Evolutionary conservation across 2,329 filamentous ascomycete species (phyloP).

Genomic region (Metarhizium sp.): DNA sequence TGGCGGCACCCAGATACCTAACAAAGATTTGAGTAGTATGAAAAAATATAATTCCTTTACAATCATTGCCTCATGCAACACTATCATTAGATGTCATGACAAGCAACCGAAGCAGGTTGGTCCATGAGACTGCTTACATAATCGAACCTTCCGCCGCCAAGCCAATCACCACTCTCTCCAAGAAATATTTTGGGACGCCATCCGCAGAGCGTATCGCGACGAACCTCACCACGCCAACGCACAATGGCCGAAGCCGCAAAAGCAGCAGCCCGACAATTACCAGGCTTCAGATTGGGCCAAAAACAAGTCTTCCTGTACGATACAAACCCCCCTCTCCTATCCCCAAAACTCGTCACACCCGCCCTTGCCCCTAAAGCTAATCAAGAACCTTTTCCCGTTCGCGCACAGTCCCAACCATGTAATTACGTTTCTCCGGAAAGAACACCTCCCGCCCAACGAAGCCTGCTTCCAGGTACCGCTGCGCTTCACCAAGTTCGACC

Average conservation of each 20-base stretch:
- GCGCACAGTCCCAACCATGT: conserved; percentile 64
- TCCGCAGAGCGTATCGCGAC: conserved; percentile 5
- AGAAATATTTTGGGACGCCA: conserved; percentile 6
- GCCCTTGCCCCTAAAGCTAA: neutral
- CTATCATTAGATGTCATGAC: too few relatives aligned
- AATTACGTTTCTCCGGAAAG: conserved; percentile 66
- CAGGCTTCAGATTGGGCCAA: conserved; percentile 37
- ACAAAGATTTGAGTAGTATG: too few relatives aligned
- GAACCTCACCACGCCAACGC: conserved; percentile 12
- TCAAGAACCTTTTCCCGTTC: neutral
- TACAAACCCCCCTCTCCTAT: neutral
- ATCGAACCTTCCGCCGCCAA: neutral
- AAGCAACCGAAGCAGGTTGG: too few relatives aligned
- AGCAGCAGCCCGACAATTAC: conserved; percentile 27
- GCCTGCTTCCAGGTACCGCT: conserved; percentile 88
- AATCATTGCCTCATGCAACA: too few relatives aligned
- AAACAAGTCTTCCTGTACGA: conserved; percentile 49
- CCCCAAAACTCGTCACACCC: neutral
- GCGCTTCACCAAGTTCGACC: conserved; percentile 89
- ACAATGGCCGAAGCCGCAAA: conserved; percentile 31
- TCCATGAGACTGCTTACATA: conserved; percentile 4
- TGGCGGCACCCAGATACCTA: too few relatives aligned
- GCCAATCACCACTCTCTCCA: neutral
- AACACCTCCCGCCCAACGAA: conserved; percentile 64
- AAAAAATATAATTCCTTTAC: too few relatives aligned